Conservation (phyloP, 1,139 yeast species). For the Geotrichum klebahnii region DNA sequence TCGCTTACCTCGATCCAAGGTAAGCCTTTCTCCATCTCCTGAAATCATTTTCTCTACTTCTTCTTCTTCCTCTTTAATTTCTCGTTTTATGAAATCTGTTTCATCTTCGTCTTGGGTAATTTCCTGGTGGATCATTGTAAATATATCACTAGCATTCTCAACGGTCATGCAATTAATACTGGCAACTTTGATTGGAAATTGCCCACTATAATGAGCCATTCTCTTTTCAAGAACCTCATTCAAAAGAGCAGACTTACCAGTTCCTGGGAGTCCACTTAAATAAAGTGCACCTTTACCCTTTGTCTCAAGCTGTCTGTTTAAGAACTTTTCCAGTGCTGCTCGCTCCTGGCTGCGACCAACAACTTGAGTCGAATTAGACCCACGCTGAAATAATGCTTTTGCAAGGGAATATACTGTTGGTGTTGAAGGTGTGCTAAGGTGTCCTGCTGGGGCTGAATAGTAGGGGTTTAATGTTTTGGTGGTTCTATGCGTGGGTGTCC, state of each 20-base stretch:
- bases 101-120: slow-evolving; percentile 31
- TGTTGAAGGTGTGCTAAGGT: slow-evolving; percentile 9
- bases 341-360: slow-evolving; percentile 65
- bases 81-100: background rate
- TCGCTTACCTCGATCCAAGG: slow-evolving; percentile 11
- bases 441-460: slow-evolving; percentile 13
- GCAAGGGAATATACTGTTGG: slow-evolving; percentile 44
- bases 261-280: slow-evolving; percentile 95
- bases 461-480: slow-evolving; percentile 11
- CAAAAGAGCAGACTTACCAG: slow-evolving; percentile 93
- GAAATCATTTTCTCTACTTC: slow-evolving; percentile 18
- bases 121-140: slow-evolving; percentile 49
- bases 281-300: slow-evolving; percentile 60
- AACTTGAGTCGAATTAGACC: slow-evolving; percentile 37
- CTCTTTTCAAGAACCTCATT: slow-evolving; percentile 41
- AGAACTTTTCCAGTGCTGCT: slow-evolving; percentile 45
- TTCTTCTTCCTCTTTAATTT: slow-evolving; percentile 7
- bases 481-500: slow-evolving; percentile 13
- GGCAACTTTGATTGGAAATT: slow-evolving; percentile 40
- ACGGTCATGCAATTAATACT: slow-evolving; percentile 77
- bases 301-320: slow-evolving; percentile 44
- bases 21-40: slow-evolving; percentile 18
- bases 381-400: slow-evolving; percentile 58
- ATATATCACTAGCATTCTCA: slow-evolving; percentile 55
- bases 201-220: slow-evolving; percentile 24